Evolutionary conservation across 1,139 yeast genomes (phyloP).

Genomic region (Zygosaccharomyces sapae): DNA sequence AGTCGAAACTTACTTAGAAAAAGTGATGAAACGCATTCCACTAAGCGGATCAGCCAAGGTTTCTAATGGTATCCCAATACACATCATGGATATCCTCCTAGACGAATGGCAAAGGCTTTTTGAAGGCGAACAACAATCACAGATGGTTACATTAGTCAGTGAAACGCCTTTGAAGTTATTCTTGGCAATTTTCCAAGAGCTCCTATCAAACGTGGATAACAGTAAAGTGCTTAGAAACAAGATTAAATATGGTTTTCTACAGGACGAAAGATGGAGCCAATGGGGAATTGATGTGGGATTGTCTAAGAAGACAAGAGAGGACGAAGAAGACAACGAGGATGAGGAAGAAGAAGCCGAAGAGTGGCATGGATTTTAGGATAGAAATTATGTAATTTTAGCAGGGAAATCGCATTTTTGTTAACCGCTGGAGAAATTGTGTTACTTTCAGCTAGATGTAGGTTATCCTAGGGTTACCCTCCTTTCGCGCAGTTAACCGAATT

Average conservation of each 20-base stretch:
- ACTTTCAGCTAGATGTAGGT: neutral
- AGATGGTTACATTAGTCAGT: conserved; percentile 26
- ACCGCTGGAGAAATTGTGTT: neutral
- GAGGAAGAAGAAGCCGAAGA: conserved; percentile 42
- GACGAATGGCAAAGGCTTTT: conserved; percentile 78
- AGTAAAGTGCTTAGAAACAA: conserved; percentile 65
- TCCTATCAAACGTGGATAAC: conserved; percentile 45
- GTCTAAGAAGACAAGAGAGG: conserved; percentile 15
- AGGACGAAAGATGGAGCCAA: conserved; percentile 55
- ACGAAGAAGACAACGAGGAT: conserved; percentile 26
- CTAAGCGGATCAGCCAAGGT: conserved; percentile 56
- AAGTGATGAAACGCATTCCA: conserved; percentile 44
- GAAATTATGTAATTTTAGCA: neutral
- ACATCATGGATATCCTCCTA: conserved; percentile 73
- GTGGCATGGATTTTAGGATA: conserved; percentile 48
- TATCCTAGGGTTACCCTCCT: neutral
- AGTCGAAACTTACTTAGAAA: conserved; percentile 43
- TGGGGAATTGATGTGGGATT: conserved; percentile 53
- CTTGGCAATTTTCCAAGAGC: conserved; percentile 38
- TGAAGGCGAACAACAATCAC: conserved; percentile 43
- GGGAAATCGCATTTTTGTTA: neutral
- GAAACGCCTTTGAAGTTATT: conserved; percentile 18
- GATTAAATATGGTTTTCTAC: conserved; percentile 60
- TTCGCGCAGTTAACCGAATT: neutral
- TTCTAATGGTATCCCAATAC: conserved; percentile 78